phyloP scores from a whole-genome alignment of 805 yeast species.

The Candida michaelii region DNA sequence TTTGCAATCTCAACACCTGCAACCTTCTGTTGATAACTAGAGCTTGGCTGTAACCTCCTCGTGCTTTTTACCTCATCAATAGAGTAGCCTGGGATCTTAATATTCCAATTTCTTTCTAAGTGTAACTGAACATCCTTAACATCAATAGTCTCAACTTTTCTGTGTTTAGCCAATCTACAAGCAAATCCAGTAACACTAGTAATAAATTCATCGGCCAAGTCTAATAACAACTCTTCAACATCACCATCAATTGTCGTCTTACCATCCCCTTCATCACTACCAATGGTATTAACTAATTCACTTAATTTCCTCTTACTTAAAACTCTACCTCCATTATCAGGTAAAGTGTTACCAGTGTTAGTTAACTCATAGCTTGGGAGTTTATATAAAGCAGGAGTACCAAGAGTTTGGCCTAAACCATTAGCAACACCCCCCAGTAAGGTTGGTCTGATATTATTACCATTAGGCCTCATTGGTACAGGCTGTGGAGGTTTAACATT shows the following conservation, averaged over 20 bases:
- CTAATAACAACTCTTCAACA: slow-evolving; percentile 86
- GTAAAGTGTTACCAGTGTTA: slow-evolving; percentile 28
- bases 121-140: slow-evolving; percentile 89
- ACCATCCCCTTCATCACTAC: slow-evolving; percentile 86
- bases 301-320: slow-evolving; percentile 85
- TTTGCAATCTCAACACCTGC: slow-evolving; percentile 67
- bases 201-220: slow-evolving; percentile 94
- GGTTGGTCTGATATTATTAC: slow-evolving; percentile 61
- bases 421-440: slow-evolving; percentile 81
- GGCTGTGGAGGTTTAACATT: slow-evolving; percentile 67
- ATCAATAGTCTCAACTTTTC: slow-evolving; percentile 84
- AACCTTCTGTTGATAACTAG: slow-evolving; percentile 62
- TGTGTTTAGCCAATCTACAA: slow-evolving; percentile 90
- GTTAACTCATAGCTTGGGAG: slow-evolving; percentile 79
- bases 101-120: slow-evolving; percentile 77
- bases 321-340: slow-evolving; percentile 71
- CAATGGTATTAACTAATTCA: slow-evolving; percentile 81
- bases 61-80: slow-evolving; percentile 85
- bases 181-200: slow-evolving; percentile 90
- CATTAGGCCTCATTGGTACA: slow-evolving; percentile 58
- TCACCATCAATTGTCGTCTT: slow-evolving; percentile 92
- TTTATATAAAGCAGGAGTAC: slow-evolving; percentile 71
- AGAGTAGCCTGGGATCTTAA: slow-evolving; percentile 88
- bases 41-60: slow-evolving; percentile 68
- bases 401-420: slow-evolving; percentile 59